Conservation (phyloP, 805 yeast genomes). For the Jamesozyma hellenica region DNA sequence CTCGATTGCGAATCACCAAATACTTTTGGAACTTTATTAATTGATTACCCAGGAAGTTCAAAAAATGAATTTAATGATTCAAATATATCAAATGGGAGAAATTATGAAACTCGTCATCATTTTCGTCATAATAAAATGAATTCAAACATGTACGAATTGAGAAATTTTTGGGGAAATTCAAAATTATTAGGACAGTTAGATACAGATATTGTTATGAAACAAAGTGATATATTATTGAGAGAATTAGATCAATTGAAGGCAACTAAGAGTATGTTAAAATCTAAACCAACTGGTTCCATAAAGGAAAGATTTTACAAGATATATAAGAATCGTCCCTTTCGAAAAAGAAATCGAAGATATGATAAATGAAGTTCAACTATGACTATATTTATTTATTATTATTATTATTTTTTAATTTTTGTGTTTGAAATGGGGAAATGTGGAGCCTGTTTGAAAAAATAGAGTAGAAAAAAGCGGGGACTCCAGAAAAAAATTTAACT, state of each 20-base stretch:
- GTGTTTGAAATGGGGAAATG: too few species aligned
- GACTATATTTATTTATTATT: too few species aligned
- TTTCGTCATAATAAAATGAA: neutral
- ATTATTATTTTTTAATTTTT: too few species aligned
- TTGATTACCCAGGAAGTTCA: slow-evolving; percentile 1
- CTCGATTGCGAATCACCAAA: slow-evolving; percentile 16
- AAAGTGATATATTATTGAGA: slow-evolving; percentile 1
- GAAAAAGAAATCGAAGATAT: neutral
- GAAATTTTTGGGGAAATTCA: slow-evolving; percentile 3
- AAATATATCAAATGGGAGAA: neutral
- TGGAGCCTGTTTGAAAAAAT: too few species aligned
- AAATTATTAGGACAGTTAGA: slow-evolving; percentile 1
- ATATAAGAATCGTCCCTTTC: neutral
- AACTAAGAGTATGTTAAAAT: neutral
- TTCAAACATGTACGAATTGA: slow-evolving; percentile 1
- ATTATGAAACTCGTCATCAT: neutral
- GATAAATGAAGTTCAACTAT: neutral
- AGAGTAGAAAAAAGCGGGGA: too few species aligned
- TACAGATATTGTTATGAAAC: slow-evolving; percentile 3
- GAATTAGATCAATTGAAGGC: neutral
- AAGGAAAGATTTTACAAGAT: slow-evolving; percentile 2
- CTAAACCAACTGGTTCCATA: neutral
- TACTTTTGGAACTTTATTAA: neutral
- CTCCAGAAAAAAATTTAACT: too few species aligned
- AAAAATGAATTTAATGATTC: neutral